These are phyloP conservation scores for Fusarium fracticaudum DNA, from an alignment of 2,329 filamentous ascomycete species.

Conservation along the genomic window DNA sequence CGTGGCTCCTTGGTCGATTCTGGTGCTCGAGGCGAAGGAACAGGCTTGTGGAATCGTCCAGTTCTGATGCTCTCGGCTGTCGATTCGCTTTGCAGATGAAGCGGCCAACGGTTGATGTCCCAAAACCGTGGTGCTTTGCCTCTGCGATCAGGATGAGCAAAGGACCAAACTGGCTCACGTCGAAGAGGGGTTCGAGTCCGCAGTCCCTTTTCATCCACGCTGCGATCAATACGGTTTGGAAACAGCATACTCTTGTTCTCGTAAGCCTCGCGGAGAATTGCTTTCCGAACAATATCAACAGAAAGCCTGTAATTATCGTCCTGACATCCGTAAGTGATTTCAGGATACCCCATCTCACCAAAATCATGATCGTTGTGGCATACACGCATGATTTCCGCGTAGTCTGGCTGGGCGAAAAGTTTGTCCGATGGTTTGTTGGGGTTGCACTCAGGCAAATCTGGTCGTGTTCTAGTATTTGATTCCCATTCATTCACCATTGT, in stretches of 20 bases:
- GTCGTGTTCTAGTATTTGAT: constrained; percentile 18
- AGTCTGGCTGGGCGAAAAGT: constrained; percentile 20
- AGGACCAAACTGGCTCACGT: constrained; percentile 47
- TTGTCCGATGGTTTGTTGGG: background rate
- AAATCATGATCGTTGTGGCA: constrained; percentile 43
- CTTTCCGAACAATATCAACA: constrained; percentile 46
- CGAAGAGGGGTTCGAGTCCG: constrained; percentile 24
- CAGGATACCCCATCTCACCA: background rate
- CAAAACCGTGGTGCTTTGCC: constrained; percentile 50
- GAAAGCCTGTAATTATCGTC: constrained; percentile 26
- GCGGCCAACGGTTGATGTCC: constrained; percentile 59
- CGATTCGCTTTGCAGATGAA: constrained; percentile 51
- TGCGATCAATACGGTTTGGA: constrained; percentile 47
- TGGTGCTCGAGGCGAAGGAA: background rate
- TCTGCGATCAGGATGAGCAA: constrained; percentile 41
- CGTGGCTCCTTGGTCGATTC: background rate
- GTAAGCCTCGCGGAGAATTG: constrained; percentile 56
- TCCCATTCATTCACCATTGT: constrained; percentile 24
- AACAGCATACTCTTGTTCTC: constrained; percentile 55
- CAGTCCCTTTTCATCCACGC: constrained; percentile 21
- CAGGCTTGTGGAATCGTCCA: background rate
- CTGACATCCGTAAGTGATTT: constrained; percentile 14
- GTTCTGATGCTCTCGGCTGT: constrained; percentile 3
- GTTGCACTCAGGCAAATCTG: constrained; percentile 31
- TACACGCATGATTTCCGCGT: constrained; percentile 45